phyloP scores from a whole-genome alignment of 2,329 filamentous ascomycete species.

The Cytospora mali region DNA sequence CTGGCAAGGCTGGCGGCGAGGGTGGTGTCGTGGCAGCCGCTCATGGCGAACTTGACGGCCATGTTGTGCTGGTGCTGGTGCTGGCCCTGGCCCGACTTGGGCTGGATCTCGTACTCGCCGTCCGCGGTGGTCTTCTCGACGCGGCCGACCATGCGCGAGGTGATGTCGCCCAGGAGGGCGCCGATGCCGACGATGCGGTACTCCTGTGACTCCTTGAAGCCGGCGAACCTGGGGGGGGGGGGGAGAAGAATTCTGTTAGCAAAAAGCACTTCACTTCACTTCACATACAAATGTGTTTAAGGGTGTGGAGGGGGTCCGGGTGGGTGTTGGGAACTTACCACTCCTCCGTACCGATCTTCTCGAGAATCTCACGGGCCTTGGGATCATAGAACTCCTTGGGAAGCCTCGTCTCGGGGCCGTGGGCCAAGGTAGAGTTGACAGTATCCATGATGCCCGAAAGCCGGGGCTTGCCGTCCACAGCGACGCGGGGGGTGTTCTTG shows the following conservation, averaged over 20 bases:
- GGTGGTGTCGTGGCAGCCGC: constrained; percentile 92
- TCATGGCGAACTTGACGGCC: constrained; percentile 73
- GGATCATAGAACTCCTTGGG: constrained; percentile 86
- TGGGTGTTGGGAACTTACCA: constrained; percentile 63
- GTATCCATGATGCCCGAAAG: constrained; percentile 93
- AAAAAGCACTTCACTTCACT: too few species aligned
- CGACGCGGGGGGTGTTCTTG: constrained; percentile 64
- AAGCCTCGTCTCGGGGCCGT: constrained; percentile 76
- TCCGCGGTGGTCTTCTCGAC: constrained; percentile 61
- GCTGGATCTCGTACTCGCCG: constrained; percentile 50
- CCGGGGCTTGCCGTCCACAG: constrained; percentile 81
- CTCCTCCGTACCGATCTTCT: constrained; percentile 82
- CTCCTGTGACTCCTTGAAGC: constrained; percentile 81
- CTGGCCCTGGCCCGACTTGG: constrained; percentile 37
- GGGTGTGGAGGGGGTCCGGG: not conserved
- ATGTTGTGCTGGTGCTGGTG: constrained; percentile 41
- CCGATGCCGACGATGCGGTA: constrained; percentile 92
- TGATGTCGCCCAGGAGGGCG: constrained; percentile 79
- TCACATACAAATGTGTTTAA: not conserved
- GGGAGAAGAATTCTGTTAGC: not conserved
- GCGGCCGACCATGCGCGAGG: constrained; percentile 71
- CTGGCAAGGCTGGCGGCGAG: constrained; percentile 77
- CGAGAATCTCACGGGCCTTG: constrained; percentile 68
- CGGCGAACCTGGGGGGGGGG: constrained; percentile 45
- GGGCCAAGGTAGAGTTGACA: constrained; percentile 84